Evolutionary conservation across 805 yeast genomes (phyloP).

Genomic region (Wickerhamiella nectarea): DNA sequence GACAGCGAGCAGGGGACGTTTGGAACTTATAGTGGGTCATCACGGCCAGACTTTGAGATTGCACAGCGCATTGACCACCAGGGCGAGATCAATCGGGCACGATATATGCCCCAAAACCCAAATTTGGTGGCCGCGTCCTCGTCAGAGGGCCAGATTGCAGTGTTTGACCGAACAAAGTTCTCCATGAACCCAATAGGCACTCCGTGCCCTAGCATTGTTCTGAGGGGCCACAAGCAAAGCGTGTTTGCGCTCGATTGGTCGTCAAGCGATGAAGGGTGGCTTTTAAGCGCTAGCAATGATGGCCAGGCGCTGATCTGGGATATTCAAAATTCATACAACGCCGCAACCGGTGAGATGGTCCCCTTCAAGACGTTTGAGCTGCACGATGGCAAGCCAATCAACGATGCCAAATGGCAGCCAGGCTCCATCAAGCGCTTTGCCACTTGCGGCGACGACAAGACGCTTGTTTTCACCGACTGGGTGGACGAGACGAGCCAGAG

Average conservation of each 20-base stretch:
- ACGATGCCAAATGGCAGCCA: conserved; percentile 59
- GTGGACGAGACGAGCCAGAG: not conserved
- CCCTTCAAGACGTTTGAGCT: conserved; percentile 19
- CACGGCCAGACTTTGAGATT: conserved; percentile 29
- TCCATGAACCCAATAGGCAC: conserved; percentile 32
- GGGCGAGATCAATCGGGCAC: conserved; percentile 61
- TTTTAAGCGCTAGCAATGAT: conserved; percentile 44
- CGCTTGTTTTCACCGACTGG: conserved; percentile 11
- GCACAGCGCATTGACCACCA: conserved; percentile 50
- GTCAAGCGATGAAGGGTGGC: conserved; percentile 43
- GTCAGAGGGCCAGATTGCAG: conserved; percentile 46
- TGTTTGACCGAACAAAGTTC: conserved; percentile 79
- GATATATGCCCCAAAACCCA: conserved; percentile 75
- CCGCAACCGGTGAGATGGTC: conserved; percentile 19
- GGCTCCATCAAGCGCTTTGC: conserved; percentile 48
- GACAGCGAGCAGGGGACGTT: conserved; percentile 28
- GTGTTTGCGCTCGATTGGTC: conserved; percentile 67
- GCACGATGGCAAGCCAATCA: conserved; percentile 40
- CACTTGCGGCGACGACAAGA: conserved; percentile 50
- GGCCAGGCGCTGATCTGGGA: conserved; percentile 61
- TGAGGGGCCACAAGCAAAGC: conserved; percentile 34
- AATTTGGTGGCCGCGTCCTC: conserved; percentile 64
- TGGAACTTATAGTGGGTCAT: conserved; percentile 18
- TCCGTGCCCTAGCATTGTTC: conserved; percentile 39
- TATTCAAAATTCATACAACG: conserved; percentile 31